Base-by-base conservation (phyloP, 176 grass and related monocot genomes). In the Ensete ventricosum region DNA sequence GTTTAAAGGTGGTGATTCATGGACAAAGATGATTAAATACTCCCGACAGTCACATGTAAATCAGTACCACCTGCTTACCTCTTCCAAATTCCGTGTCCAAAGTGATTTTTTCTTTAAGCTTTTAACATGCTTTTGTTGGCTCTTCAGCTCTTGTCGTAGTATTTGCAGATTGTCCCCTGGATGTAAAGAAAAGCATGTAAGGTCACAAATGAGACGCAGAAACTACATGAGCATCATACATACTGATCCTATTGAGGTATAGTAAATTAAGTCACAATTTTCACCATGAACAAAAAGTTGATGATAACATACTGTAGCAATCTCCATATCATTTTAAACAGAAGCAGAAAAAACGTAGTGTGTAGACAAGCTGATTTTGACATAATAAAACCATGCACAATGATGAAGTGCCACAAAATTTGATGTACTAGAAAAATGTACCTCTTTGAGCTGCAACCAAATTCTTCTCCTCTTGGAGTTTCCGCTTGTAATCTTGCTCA, bases 81-180 rank as follows among this genome's bases (percentile, higher is more conserved):
- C 84, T 88, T 99, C 95, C 71, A 99, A 79, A 64, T 78, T 88
- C 71, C 82, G 94, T 64, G 88, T 89, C 95, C 95, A 99, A 60
- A 99, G 82, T 86, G 95, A 94, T 87, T 86, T 87, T 85, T 87
- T 99, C 84, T 99, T 89, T 83, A 99, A 87, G 77, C 76, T 91
- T 71, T 92, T 94, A 25, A 99, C 95, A 73, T 94, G 88, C 70
- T 82, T 91, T 74, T 64, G 85, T 94, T 99, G 95, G 57, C 50
- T 88, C 81, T 94, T 99, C 58, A 99, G 67, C 64, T 94, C 95
- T 70, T 89, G 84, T 73, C 75, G 88, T 58, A 89, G 77, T 73
- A 99, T 85, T 79, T 91, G 86, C 83, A 93, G 73, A 73, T 72
- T 94, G 2, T 87, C 88, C 72, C 83, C 88, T 87, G 67, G 55